phyloP scores from a whole-genome alignment of 2,329 filamentous ascomycete genomes.

The Fusarium sp. region DNA sequence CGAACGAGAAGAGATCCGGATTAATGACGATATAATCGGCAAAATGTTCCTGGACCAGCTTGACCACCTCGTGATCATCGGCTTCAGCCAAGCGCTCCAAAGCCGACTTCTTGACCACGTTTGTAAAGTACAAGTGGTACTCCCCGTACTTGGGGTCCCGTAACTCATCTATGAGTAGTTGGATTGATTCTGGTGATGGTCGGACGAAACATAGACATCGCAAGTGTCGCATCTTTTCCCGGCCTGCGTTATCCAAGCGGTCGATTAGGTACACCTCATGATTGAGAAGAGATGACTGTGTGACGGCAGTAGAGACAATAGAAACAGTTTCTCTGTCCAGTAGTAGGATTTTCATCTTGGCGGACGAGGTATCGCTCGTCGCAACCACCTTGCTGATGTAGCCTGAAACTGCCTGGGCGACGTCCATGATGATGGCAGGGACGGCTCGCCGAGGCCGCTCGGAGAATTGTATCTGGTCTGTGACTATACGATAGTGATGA shows the following conservation, averaged over 20 bases:
- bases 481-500: not conserved
- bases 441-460: constrained; percentile 28
- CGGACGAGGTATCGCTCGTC: constrained; percentile 71
- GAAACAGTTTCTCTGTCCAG: constrained; percentile 93
- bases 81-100: constrained; percentile 94
- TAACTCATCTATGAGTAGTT: constrained; percentile 93
- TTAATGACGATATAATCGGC: constrained; percentile 96
- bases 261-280: constrained; percentile 99
- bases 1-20: constrained; percentile 88
- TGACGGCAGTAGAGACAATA: constrained; percentile 94
- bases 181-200: constrained; percentile 91
- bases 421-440: constrained; percentile 76
- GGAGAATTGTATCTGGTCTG: constrained; percentile 2
- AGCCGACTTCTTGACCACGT: constrained; percentile 95
- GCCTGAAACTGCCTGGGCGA: constrained; percentile 90
- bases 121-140: constrained; percentile 97
- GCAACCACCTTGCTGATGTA: constrained; percentile 98
- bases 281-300: constrained; percentile 92
- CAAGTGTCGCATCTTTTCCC: constrained; percentile 98
- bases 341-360: constrained; percentile 98
- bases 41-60: constrained; percentile 93
- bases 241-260: constrained; percentile 85
- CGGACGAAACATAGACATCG: constrained; percentile 93
- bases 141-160: constrained; percentile 97
- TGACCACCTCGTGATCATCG: constrained; percentile 97